These are phyloP conservation scores for Floccularia luteovirens DNA, from an alignment of 768 basidiomycete genomes.

Conservation along the genomic window DNA sequence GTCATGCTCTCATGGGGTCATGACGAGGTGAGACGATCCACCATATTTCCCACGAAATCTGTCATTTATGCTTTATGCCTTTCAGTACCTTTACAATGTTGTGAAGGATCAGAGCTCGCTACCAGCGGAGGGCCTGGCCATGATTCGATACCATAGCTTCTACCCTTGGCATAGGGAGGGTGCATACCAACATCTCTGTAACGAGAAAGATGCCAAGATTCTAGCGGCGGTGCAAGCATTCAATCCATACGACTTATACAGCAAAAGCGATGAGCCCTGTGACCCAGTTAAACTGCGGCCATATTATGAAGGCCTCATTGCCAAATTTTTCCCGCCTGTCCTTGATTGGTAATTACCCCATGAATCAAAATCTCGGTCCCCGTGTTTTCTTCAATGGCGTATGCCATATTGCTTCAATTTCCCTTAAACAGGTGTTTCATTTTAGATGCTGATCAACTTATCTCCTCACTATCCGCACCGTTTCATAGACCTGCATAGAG, in stretches of 20 bases:
- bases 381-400: neutral
- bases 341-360: slow-evolving; percentile 61
- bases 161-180: slow-evolving; percentile 93
- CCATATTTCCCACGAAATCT: slow-evolving; percentile 1
- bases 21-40: slow-evolving; percentile 59
- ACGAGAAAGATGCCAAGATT: slow-evolving; percentile 56
- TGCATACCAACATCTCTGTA: slow-evolving; percentile 76
- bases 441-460: too few relatives aligned
- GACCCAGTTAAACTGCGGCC: slow-evolving; percentile 58
- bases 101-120: slow-evolving; percentile 77
- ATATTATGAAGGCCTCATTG: slow-evolving; percentile 79
- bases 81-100: slow-evolving; percentile 79
- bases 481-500: too few relatives aligned
- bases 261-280: slow-evolving; percentile 72
- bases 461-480: too few relatives aligned
- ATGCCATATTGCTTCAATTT: neutral
- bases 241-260: slow-evolving; percentile 94
- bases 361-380: neutral
- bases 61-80: slow-evolving; percentile 6
- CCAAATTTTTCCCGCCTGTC: slow-evolving; percentile 77
- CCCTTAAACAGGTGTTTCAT: neutral
- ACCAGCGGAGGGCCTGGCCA: slow-evolving; percentile 75
- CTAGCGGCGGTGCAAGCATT: slow-evolving; percentile 77
- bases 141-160: slow-evolving; percentile 95
- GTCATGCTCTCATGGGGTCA: slow-evolving; percentile 91